Evolutionary conservation across 2,329 filamentous ascomycete species (phyloP).

Genomic region (Dactylellina sp.): DNA sequence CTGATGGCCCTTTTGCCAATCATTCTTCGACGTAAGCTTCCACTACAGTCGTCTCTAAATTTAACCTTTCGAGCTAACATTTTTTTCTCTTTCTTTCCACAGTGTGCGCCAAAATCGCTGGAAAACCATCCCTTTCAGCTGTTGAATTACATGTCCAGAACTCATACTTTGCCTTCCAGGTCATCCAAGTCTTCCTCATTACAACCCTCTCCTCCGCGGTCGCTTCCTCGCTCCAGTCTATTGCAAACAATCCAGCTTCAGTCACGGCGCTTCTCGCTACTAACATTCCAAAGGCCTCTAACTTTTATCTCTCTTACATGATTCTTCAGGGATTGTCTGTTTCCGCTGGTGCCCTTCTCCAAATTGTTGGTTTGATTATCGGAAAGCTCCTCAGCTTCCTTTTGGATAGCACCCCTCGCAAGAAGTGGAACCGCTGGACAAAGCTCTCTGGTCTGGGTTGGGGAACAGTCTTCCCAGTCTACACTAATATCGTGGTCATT

Average conservation of each 20-base stretch:
- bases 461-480: conserved; percentile 84
- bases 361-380: conserved; percentile 78
- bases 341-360: conserved; percentile 78
- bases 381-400: conserved; percentile 80
- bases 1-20: conserved; percentile 88
- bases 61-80: conserved; percentile 43
- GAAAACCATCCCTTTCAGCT: conserved; percentile 80
- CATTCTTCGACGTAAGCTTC: conserved; percentile 76
- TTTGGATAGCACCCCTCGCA: conserved; percentile 80
- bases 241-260: conserved; percentile 73
- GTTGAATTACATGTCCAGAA: conserved; percentile 92
- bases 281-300: conserved; percentile 84
- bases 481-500: conserved; percentile 83
- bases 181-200: conserved; percentile 91
- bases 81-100: no score
- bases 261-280: conserved; percentile 75
- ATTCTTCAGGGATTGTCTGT: conserved; percentile 88
- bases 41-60: not conserved
- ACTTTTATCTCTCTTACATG: conserved; percentile 96
- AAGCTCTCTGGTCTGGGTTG: conserved; percentile 79
- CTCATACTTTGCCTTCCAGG: conserved; percentile 89
- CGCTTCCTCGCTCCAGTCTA: conserved; percentile 71
- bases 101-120: conserved; percentile 78
- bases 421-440: conserved; percentile 82
- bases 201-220: conserved; percentile 85